Conservation (phyloP, 805 yeast genomes). For the Scheffersomyces ergatensis region DNA sequence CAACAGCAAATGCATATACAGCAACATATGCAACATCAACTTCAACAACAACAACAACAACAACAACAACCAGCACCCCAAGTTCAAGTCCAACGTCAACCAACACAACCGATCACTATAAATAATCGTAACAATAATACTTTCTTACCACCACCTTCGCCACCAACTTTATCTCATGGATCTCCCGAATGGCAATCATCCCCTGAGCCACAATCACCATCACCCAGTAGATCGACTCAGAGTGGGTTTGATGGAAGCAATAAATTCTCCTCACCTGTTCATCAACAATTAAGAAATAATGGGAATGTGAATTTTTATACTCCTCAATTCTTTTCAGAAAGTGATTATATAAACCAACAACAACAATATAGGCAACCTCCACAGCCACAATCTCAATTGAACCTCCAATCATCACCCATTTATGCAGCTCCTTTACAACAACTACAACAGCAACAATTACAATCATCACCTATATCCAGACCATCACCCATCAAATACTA, state of each 20-base stretch:
- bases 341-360: constrained; percentile 5
- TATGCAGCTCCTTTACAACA: constrained; percentile 2
- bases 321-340: constrained; percentile 41
- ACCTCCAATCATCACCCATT: constrained; percentile 23
- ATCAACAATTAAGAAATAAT: constrained; percentile 14
- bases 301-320: constrained; percentile 27
- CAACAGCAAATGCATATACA: background rate
- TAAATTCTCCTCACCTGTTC: constrained; percentile 19
- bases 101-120: background rate
- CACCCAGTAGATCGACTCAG: constrained; percentile 7
- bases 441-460: background rate
- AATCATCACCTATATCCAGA: constrained; percentile 15
- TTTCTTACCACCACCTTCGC: constrained; percentile 32
- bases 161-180: constrained; percentile 28
- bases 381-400: constrained; percentile 3
- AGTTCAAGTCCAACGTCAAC: background rate
- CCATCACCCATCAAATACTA: constrained; percentile 31
- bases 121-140: background rate
- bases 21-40: background rate
- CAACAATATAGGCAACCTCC: constrained; percentile 4
- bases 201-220: constrained; percentile 37
- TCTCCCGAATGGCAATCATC: constrained; percentile 39
- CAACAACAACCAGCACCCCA: constrained; percentile 1
- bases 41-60: background rate
- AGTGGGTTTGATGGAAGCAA: background rate